Conservation (phyloP, 306 rosid species). For the Acacia melanoxylon region DNA sequence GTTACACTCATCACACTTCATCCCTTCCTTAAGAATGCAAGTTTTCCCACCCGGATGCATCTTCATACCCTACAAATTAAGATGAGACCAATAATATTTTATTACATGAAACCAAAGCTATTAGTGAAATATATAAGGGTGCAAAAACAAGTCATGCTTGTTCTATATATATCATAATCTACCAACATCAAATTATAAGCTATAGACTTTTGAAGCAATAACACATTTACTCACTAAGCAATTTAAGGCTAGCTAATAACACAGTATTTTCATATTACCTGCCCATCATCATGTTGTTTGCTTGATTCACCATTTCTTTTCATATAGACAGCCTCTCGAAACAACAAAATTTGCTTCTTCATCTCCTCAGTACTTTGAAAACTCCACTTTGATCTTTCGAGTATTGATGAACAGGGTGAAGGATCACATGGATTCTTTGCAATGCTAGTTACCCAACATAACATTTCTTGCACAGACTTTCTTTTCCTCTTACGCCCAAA, state of each 20-base stretch:
- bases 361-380: slow-evolving; percentile 38
- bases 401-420: slow-evolving; percentile 41
- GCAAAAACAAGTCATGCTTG: no score
- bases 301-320: slow-evolving; percentile 39
- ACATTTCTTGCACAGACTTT: slow-evolving; percentile 40
- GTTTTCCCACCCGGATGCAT: slow-evolving; percentile 57
- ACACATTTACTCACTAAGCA: background rate
- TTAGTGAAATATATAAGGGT: background rate
- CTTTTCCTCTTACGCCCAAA: slow-evolving; percentile 38
- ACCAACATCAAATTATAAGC: background rate
- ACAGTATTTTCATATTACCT: slow-evolving; percentile 44
- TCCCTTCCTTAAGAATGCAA: slow-evolving; percentile 70
- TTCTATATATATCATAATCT: no score
- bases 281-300: slow-evolving; percentile 41
- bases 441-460: slow-evolving; percentile 49
- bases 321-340: slow-evolving; percentile 52
- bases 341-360: slow-evolving; percentile 66
- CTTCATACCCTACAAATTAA: slow-evolving; percentile 54
- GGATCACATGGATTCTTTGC: slow-evolving; percentile 70
- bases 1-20: slow-evolving; percentile 19
- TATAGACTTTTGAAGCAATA: slow-evolving; percentile 12
- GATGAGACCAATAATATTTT: slow-evolving; percentile 6
- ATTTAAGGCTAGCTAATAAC: background rate
- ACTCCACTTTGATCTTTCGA: slow-evolving; percentile 64
- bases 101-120: slow-evolving; percentile 27